Base-by-base conservation (phyloP, 495 filamentous ascomycete genomes). In the Pseudoneurospora amorphoporcata region DNA sequence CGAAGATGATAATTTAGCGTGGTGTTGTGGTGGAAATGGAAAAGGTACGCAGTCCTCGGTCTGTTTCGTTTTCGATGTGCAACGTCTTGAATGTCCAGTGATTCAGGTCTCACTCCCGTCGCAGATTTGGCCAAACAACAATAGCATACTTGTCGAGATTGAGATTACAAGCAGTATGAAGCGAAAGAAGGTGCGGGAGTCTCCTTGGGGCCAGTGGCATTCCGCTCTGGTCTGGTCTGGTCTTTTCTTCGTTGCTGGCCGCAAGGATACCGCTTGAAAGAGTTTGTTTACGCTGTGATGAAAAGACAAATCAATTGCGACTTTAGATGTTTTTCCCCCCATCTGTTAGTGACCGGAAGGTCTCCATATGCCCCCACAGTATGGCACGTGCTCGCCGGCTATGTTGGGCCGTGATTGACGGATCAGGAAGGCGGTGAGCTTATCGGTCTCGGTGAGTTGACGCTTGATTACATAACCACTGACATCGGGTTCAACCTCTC, bases 361-460 rank as follows among this genome's bases (percentile, higher is more conserved):
- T 0, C 53, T 35, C 53, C 53, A 61, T 8, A 35, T 35, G 29
- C 2, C 29, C 7, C 53, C 53, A 65, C 53, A 65, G 2, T 23
- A 58, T 39, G 70, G 72, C 72, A 71, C 74, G 74, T 75, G 74
- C 74, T 6, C 68, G 32, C 12, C 7, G 7, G 16, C 14, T 35
- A 35, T 65, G 39, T 71, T 71, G 72, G 69, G 45, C 39, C 35
- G 2, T 2, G 3, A 1, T 0, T 35, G 69, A 68, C 47, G 7
- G 37, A 23, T 69, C 3, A 0, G 58, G 74, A 73, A 75, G 72
- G 74, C 74, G 74, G 74, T 75, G 43, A 72, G 29, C 32, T 4
- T 41, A n/a, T 32, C 70, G 37, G 68, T 35, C 9, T 65, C 38
- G 45, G 47, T 71, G 37, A 68, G 70, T 38, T 38, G 35, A 10